A percentile compares a stretch with the other conserved stretches of the same genome.
These are phyloP conservation scores for Aquanectria penicillioides DNA, from an alignment of 2,329 filamentous ascomycete species.

Conservation along the genomic window DNA sequence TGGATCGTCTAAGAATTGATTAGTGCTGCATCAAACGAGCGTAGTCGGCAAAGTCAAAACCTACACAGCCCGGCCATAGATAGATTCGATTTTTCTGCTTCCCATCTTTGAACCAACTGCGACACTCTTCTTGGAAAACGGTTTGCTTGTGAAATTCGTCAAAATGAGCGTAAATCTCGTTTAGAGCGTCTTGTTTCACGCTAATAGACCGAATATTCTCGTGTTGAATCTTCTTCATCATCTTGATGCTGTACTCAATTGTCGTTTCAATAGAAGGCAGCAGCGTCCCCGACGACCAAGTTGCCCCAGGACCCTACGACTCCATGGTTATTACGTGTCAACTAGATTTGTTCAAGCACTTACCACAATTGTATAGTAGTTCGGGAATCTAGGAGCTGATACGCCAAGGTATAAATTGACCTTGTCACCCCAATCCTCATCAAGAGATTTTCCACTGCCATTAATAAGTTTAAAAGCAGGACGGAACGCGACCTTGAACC, in stretches of 20 bases:
- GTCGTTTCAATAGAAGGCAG: constrained; percentile 56
- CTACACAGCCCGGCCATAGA: constrained; percentile 47
- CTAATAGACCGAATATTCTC: constrained; percentile 48
- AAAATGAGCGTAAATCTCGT: constrained; percentile 47
- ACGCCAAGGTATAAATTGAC: constrained; percentile 57
- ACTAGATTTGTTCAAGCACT: not conserved
- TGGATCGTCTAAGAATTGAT: constrained; percentile 44
- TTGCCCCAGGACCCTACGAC: constrained; percentile 48
- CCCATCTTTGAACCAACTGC: constrained; percentile 49
- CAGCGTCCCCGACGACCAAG: constrained; percentile 55
- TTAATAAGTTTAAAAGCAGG: constrained; percentile 54
- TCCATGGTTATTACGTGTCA: not conserved
- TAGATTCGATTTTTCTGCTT: constrained; percentile 47
- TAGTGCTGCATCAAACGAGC: not conserved
- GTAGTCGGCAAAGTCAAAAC: not conserved
- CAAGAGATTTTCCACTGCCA: constrained; percentile 49
- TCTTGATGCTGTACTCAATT: constrained; percentile 49
- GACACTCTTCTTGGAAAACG: constrained; percentile 47
- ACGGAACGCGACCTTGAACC: constrained; percentile 51
- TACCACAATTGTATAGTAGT: constrained; percentile 51
- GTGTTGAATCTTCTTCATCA: constrained; percentile 51
- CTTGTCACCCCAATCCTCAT: constrained; percentile 54
- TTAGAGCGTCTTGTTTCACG: constrained; percentile 47
- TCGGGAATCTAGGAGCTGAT: constrained; percentile 57
- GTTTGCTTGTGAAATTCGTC: constrained; percentile 46